phyloP scores from a whole-genome alignment of 2,329 filamentous ascomycete species.

The Aspergillus candidus region DNA sequence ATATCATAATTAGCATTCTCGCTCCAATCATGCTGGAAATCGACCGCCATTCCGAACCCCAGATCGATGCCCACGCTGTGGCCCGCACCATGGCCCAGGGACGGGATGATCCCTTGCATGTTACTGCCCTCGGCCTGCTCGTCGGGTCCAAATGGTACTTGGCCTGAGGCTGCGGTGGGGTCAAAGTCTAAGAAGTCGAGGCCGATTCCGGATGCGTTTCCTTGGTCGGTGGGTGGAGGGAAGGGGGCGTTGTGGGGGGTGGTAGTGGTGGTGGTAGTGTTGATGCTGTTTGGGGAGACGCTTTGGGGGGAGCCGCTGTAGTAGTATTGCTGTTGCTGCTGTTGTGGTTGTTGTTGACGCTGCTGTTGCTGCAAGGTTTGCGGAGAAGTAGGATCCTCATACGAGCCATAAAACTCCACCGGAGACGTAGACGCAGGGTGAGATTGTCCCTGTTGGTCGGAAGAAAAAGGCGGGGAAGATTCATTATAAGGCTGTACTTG shows the following conservation, averaged over 20 bases:
- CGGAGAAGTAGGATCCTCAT: constrained; percentile 29
- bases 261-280: constrained; percentile 19
- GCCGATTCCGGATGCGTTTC: constrained; percentile 34
- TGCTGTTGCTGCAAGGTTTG: constrained; percentile 23
- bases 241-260: constrained; percentile 14
- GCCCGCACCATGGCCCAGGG: constrained; percentile 23
- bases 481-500: constrained; percentile 23
- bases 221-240: constrained; percentile 16
- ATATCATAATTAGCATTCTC: constrained; percentile 45
- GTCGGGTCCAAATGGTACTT: constrained; percentile 21
- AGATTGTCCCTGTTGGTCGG: constrained; percentile 19
- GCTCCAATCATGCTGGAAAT: constrained; percentile 45
- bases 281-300: constrained; percentile 25
- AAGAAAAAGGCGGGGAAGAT: constrained; percentile 17
- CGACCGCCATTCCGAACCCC: constrained; percentile 41
- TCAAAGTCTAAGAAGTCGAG: constrained; percentile 52
- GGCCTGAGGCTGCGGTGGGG: constrained; percentile 28
- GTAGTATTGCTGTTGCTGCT: constrained; percentile 26
- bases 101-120: constrained; percentile 21
- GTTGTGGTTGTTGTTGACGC: constrained; percentile 21
- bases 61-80: constrained; percentile 41
- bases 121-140: constrained; percentile 24
- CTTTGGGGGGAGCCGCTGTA: constrained; percentile 31
- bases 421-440: constrained; percentile 25
- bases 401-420: constrained; percentile 32